These are phyloP conservation scores for Gremmenia infestans DNA, from an alignment of 2,329 filamentous ascomycete species.

Conservation along the genomic window DNA sequence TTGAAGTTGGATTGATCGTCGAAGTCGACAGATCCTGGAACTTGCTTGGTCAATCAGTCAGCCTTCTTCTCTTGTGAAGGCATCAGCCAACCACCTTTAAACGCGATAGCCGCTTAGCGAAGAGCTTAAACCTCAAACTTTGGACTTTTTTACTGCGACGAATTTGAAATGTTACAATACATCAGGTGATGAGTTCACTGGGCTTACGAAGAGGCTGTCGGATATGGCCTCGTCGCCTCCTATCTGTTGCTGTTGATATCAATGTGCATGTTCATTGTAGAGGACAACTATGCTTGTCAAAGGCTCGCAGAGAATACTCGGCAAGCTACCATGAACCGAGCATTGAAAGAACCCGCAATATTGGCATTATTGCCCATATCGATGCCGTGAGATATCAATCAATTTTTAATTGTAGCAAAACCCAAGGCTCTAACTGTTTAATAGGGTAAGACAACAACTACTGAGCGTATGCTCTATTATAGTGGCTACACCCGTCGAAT, in stretches of 20 bases:
- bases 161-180: too few species aligned
- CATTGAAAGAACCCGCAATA: conserved; percentile 70
- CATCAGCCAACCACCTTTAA: conserved; percentile 5
- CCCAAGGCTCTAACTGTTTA: background rate
- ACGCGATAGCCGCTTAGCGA: conserved; percentile 20
- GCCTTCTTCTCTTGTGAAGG: conserved; percentile 1
- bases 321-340: conserved; percentile 21
- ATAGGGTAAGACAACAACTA: conserved; percentile 92
- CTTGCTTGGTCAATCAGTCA: background rate
- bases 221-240: conserved; percentile 23
- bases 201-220: conserved; percentile 20
- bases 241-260: background rate
- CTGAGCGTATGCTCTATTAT: conserved; percentile 98
- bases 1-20: background rate
- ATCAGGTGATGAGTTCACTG: conserved; percentile 28
- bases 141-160: background rate
- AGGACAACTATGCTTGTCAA: conserved; percentile 1
- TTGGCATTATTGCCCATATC: conserved; percentile 97
- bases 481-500: conserved; percentile 83
- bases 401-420: background rate
- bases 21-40: background rate
- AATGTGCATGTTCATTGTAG: background rate
- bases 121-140: background rate
- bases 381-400: conserved; percentile 61
- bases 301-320: conserved; percentile 13